Evolutionary conservation across 495 filamentous ascomycete species (phyloP).

Genomic region (Hyaloscypha bicolor): DNA sequence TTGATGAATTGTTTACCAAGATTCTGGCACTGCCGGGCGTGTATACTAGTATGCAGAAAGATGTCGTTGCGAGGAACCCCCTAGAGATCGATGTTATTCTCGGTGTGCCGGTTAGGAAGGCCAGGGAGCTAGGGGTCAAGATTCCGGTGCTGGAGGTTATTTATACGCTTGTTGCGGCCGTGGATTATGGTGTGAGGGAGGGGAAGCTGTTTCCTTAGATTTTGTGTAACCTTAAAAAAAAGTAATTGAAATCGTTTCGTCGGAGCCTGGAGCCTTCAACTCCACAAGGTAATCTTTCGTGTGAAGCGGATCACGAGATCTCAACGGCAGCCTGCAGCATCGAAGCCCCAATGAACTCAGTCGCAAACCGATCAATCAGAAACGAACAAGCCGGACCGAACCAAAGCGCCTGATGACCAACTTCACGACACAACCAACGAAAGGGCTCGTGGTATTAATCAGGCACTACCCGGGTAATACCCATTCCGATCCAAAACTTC

Average conservation of each 20-base stretch:
- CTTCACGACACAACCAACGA: background rate
- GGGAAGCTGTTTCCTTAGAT: background rate
- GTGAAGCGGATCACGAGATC: background rate
- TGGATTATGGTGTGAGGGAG: slow-evolving; percentile 32
- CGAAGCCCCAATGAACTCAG: background rate
- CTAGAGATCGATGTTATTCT: slow-evolving; percentile 58
- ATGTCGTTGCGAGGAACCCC: slow-evolving; percentile 43
- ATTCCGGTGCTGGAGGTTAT: slow-evolving; percentile 47
- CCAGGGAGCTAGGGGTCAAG: slow-evolving; percentile 46
- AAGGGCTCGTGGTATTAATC: background rate
- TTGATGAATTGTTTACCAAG: slow-evolving; percentile 45
- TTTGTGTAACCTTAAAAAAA: background rate
- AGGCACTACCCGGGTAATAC: background rate
- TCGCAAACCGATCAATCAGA: background rate
- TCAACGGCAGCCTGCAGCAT: background rate
- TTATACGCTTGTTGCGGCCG: slow-evolving; percentile 41
- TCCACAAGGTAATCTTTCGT: background rate
- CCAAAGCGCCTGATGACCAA: background rate
- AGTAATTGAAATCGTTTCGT: background rate
- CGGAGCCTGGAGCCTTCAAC: background rate
- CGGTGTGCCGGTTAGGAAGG: slow-evolving; percentile 49
- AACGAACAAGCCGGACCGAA: background rate
- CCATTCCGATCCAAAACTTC: background rate
- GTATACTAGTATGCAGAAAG: slow-evolving; percentile 54
- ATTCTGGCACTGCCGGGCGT: slow-evolving; percentile 46